A percentile compares a stretch with the other conserved stretches of the same genome.
Evolutionary conservation across 345 rosid species (phyloP).

Genomic region (Euphorbia pulcherrima): DNA sequence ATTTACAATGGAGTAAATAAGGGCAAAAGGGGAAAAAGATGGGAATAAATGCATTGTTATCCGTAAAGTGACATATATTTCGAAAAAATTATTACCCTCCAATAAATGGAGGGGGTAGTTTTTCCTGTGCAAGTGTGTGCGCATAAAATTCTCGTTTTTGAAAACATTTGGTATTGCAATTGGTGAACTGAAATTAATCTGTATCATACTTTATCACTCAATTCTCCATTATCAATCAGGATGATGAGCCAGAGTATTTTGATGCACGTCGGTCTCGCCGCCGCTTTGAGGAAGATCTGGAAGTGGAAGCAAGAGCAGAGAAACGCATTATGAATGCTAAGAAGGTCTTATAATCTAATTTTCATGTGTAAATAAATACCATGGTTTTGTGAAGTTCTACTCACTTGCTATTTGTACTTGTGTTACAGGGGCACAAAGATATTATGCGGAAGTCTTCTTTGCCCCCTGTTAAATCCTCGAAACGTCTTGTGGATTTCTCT

Average conservation of each 20-base stretch:
- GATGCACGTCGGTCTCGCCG: slow-evolving; percentile 71
- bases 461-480: slow-evolving; percentile 49
- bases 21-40: too few relatives aligned
- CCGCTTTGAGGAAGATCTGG: slow-evolving; percentile 84
- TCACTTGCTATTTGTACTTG: slow-evolving; percentile 1
- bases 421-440: slow-evolving; percentile 59
- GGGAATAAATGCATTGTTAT: too few relatives aligned
- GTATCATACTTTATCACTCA: background rate
- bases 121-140: background rate
- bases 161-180: background rate
- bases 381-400: background rate
- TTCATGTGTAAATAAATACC: background rate
- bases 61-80: too few relatives aligned
- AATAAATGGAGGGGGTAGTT: too few relatives aligned
- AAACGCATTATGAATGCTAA: slow-evolving; percentile 86
- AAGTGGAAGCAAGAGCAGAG: slow-evolving; percentile 88
- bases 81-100: too few relatives aligned
- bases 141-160: background rate
- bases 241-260: slow-evolving; percentile 77
- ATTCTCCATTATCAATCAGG: slow-evolving; percentile 37
- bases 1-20: too few relatives aligned
- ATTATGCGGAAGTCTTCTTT: slow-evolving; percentile 55
- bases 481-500: slow-evolving; percentile 71
- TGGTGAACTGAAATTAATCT: background rate
- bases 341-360: slow-evolving; percentile 49